phyloP scores from a whole-genome alignment of 2,329 filamentous ascomycete species.

The Claviceps arundinis region DNA sequence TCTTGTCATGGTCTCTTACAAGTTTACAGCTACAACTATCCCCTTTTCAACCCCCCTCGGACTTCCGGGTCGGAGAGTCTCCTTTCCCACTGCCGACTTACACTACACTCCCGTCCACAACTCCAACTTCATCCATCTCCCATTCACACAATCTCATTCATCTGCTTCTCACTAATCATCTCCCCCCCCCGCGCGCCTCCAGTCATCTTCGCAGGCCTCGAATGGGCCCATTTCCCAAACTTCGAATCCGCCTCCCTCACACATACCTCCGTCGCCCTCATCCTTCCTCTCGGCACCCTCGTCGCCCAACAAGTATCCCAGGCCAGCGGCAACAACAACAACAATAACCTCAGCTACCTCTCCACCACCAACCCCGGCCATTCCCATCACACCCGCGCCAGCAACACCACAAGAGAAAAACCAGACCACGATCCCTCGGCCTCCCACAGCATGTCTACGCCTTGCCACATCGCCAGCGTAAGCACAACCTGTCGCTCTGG shows the following conservation, averaged over 20 bases:
- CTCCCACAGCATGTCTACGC: neutral
- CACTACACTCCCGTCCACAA: too few species aligned
- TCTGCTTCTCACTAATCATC: neutral
- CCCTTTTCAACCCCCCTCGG: too few species aligned
- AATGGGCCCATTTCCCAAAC: slow-evolving; percentile 26
- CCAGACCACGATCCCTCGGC: slow-evolving; percentile 2
- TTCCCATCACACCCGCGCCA: neutral
- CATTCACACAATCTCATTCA: neutral
- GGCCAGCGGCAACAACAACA: slow-evolving; percentile 3
- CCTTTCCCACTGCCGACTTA: too few species aligned
- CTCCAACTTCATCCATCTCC: neutral
- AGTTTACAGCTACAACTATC: too few species aligned
- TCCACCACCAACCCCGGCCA: neutral
- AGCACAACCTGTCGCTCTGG: slow-evolving; percentile 6
- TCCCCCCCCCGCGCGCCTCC: neutral
- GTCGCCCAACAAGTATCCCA: slow-evolving; percentile 32
- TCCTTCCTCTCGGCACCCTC: slow-evolving; percentile 39
- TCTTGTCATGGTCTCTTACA: too few species aligned
- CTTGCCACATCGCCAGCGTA: neutral
- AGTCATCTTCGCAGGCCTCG: slow-evolving; percentile 38
- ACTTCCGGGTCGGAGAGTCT: too few species aligned
- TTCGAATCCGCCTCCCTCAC: slow-evolving; percentile 39
- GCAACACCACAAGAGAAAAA: neutral
- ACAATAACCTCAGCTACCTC: slow-evolving; percentile 8
- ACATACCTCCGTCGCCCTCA: slow-evolving; percentile 34